phyloP scores from a whole-genome alignment of 2,329 filamentous ascomycete species.

The Lojkania enalia region DNA sequence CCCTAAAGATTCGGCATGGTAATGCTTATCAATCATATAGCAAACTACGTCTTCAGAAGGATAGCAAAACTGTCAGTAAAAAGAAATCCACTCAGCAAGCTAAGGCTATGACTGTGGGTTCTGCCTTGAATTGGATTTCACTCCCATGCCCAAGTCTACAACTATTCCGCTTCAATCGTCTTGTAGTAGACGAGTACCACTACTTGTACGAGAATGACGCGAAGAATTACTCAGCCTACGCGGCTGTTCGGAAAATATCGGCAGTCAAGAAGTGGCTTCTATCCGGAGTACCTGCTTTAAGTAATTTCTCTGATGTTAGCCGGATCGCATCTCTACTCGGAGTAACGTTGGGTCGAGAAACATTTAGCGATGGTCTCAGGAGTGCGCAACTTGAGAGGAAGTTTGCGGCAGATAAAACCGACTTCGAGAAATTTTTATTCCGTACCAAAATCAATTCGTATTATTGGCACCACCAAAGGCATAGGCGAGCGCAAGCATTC shows the following conservation, averaged over 20 bases:
- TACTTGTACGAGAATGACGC: constrained; percentile 53
- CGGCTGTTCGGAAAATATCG: constrained; percentile 51
- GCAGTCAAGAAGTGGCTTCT: constrained; percentile 63
- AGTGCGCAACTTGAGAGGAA: constrained; percentile 52
- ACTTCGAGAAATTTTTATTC: constrained; percentile 60
- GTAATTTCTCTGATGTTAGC: constrained; percentile 62
- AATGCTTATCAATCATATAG: constrained; percentile 33
- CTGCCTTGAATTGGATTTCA: constrained; percentile 33
- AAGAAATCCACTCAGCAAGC: constrained; percentile 3
- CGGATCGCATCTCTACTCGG: constrained; percentile 61
- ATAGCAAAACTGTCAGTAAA: constrained; percentile 11
- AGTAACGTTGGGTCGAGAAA: constrained; percentile 58
- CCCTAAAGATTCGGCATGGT: constrained; percentile 44
- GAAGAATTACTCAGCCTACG: constrained; percentile 30
- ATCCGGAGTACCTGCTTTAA: constrained; percentile 64
- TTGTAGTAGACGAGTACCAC: constrained; percentile 68
- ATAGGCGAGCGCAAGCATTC: constrained; percentile 59
- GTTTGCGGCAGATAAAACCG: constrained; percentile 37
- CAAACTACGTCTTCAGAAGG: constrained; percentile 7
- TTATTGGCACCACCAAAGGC: constrained; percentile 56
- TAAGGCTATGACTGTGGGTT: background rate
- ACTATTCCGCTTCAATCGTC: constrained; percentile 62
- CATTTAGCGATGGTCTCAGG: constrained; percentile 50
- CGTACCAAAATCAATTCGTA: constrained; percentile 55
- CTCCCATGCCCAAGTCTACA: constrained; percentile 53